A percentile compares a stretch with the other conserved stretches of the same genome.
Evolutionary conservation across 768 basidiomycete species (phyloP).

Genomic region (Steccherinum ochraceum): DNA sequence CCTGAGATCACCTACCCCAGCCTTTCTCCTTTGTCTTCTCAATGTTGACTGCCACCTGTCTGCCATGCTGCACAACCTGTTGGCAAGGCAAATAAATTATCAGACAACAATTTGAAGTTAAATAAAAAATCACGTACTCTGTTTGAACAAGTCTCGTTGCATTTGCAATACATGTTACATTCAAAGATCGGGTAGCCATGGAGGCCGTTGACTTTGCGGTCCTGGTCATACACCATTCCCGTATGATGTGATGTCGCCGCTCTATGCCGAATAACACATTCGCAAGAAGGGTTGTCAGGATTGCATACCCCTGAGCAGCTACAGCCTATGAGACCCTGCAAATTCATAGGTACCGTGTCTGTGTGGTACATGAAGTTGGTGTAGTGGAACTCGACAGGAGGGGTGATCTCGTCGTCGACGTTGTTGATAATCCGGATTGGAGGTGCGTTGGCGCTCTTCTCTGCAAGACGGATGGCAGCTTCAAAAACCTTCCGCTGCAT

Average conservation of each 20-base stretch:
- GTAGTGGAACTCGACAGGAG: conserved; percentile 85
- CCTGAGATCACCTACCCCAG: conserved; percentile 65
- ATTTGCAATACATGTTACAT: conserved; percentile 78
- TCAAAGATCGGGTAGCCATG: conserved; percentile 76
- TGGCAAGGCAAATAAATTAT: background rate
- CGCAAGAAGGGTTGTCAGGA: conserved; percentile 62
- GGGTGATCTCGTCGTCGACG: conserved; percentile 62
- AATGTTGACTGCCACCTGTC: conserved; percentile 57
- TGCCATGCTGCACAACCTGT: conserved; percentile 80
- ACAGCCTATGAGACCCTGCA: conserved; percentile 55
- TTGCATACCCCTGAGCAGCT: conserved; percentile 71
- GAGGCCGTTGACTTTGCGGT: conserved; percentile 39
- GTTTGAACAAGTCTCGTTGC: conserved; percentile 77
- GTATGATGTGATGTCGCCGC: conserved; percentile 2
- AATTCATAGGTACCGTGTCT: conserved; percentile 62
- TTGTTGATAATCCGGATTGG: conserved; percentile 61
- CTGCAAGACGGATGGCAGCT: conserved; percentile 51
- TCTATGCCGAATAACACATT: conserved; percentile 58
- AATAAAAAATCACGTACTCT: conserved; percentile 43
- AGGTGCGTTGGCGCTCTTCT: conserved; percentile 66
- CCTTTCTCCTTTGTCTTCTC: conserved; percentile 72
- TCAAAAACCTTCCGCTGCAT: conserved; percentile 53
- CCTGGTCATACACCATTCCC: conserved; percentile 67
- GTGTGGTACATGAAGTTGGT: conserved; percentile 77
- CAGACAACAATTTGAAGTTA: no score